Evolutionary conservation across 2,329 filamentous ascomycete species (phyloP).

Genomic region (Alternaria dauci): DNA sequence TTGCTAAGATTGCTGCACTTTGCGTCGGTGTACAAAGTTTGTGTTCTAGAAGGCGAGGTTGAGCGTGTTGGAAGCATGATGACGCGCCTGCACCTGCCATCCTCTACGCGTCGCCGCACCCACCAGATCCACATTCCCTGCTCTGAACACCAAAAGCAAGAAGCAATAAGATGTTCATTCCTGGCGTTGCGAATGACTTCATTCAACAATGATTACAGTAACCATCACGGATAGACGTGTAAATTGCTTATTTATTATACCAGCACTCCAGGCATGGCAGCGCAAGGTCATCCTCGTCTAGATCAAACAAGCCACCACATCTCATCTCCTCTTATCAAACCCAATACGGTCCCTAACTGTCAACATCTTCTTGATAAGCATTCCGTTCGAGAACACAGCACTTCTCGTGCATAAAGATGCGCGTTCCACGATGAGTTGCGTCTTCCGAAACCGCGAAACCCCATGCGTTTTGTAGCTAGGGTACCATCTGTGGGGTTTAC

Average conservation of each 20-base stretch:
- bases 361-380: not conserved
- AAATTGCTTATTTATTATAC: not conserved
- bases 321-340: not conserved
- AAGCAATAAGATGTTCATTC: not conserved
- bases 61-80: not conserved
- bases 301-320: not conserved
- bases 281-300: not conserved
- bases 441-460: conserved; percentile 8
- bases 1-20: not conserved
- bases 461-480: conserved; percentile 2
- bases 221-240: not conserved
- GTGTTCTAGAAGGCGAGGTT: not conserved
- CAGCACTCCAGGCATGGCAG: not conserved
- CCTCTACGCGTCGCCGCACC: not conserved
- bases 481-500: not conserved
- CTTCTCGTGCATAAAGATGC: not conserved
- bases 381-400: not conserved
- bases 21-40: not conserved
- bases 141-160: not conserved
- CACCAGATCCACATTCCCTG: not conserved
- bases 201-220: not conserved
- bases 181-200: not conserved
- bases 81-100: not conserved
- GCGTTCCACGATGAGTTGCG: conserved; percentile 1
- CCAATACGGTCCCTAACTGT: not conserved